Percentiles rank a stretch among this genome's conserved stretches.
phyloP scores from a whole-genome alignment of 2,329 filamentous ascomycete species.

The Microsporum audouinii region DNA sequence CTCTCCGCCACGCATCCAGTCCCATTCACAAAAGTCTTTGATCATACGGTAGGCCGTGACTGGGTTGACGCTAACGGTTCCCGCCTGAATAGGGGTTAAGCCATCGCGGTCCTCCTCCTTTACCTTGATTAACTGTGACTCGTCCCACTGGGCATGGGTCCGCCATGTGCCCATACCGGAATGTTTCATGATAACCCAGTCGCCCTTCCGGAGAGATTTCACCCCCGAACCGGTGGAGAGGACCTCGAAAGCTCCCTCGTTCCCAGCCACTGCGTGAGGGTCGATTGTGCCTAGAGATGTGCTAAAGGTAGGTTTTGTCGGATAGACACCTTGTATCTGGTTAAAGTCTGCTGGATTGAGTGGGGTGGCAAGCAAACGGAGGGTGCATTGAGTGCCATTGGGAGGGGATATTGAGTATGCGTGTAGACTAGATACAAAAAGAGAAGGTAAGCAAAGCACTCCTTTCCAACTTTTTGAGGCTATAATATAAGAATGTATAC shows the following conservation, averaged over 20 bases:
- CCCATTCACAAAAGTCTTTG: constrained; percentile 55
- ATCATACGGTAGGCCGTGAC: constrained; percentile 92
- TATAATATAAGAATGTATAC: constrained; percentile 19
- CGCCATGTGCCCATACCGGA: constrained; percentile 89
- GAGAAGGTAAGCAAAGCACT: neutral
- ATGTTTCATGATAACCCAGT: constrained; percentile 84
- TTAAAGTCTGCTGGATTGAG: constrained; percentile 98
- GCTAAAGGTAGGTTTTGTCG: constrained; percentile 67
- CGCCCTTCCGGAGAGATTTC: constrained; percentile 57
- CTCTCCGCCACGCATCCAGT: constrained; percentile 47
- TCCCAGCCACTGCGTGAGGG: constrained; percentile 54
- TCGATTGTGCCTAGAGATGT: constrained; percentile 62
- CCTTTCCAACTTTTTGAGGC: neutral
- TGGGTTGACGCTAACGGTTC: constrained; percentile 84
- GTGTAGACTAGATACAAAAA: constrained; percentile 28
- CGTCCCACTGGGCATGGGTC: constrained; percentile 65
- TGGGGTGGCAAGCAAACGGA: constrained; percentile 79
- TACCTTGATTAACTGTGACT: constrained; percentile 55
- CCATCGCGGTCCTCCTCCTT: constrained; percentile 50
- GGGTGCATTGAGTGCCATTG: constrained; percentile 54
- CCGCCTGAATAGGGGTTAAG: constrained; percentile 64
- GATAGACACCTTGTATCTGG: constrained; percentile 94
- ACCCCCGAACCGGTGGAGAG: constrained; percentile 53
- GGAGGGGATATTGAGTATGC: constrained; percentile 40
- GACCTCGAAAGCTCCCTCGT: constrained; percentile 93